These are phyloP conservation scores for Microascus cirrosus DNA, from an alignment of 2,329 filamentous ascomycete genomes.

Conservation along the genomic window DNA sequence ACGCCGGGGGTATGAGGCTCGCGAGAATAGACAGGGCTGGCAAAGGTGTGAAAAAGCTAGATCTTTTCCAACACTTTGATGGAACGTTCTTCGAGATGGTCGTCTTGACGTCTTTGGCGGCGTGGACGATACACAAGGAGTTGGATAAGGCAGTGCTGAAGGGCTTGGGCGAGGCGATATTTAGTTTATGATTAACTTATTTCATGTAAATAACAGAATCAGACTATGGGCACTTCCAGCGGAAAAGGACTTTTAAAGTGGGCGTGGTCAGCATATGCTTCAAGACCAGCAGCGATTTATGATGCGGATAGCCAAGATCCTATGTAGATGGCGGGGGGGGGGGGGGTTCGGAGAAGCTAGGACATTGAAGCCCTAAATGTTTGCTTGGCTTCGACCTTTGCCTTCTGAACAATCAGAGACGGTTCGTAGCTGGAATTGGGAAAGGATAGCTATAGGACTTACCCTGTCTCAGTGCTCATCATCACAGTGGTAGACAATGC, in stretches of 20 bases:
- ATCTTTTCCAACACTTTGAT: background rate
- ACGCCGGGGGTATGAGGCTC: background rate
- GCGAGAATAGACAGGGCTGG: background rate
- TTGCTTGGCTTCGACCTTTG: no score
- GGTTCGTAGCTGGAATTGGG: no score
- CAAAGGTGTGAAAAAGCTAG: background rate
- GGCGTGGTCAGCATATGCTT: no score
- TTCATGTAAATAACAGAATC: background rate
- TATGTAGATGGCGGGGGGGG: no score
- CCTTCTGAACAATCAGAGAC: no score
- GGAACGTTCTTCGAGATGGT: background rate
- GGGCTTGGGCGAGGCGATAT: background rate
- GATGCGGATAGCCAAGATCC: no score
- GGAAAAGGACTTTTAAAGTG: background rate
- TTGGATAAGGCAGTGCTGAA: background rate
- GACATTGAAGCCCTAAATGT: no score
- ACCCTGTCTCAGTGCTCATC: no score
- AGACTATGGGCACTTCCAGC: background rate
- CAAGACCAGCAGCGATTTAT: no score
- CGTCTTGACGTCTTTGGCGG: background rate
- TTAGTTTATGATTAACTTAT: background rate
- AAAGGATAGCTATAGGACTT: no score
- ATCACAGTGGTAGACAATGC: constrained; percentile 2
- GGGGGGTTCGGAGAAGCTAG: no score
- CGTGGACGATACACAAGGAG: constrained; percentile 1